Conservation (phyloP, 192 early-diverging fungal species). For the Kickxella alabastrina region DNA sequence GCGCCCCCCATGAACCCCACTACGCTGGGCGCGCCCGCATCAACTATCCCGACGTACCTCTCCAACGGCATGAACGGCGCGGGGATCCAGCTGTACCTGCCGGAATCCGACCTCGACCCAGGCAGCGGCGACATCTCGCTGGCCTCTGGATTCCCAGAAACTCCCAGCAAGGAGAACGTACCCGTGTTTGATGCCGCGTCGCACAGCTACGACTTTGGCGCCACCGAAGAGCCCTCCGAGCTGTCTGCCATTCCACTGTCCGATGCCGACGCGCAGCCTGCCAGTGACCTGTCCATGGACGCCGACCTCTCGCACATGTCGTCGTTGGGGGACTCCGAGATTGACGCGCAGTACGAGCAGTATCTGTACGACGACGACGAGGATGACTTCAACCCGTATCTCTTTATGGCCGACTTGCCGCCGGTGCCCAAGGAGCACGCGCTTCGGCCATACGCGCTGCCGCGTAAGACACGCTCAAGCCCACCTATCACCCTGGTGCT, state of each 20-base stretch:
- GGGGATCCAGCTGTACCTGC: constrained; percentile 32
- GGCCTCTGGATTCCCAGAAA: constrained; percentile 32
- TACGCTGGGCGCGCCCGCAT: constrained; percentile 12
- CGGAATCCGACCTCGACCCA: constrained; percentile 22
- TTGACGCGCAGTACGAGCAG: constrained; percentile 29
- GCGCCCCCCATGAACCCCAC: constrained; percentile 51
- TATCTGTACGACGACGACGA: constrained; percentile 48
- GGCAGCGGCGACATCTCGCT: constrained; percentile 33
- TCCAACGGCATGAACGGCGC: background rate
- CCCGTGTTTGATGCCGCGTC: constrained; percentile 19
- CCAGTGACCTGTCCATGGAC: background rate
- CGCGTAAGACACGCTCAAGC: constrained; percentile 57
- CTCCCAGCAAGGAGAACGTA: constrained; percentile 51
- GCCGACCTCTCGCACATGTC: constrained; percentile 24
- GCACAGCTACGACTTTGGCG: constrained; percentile 8
- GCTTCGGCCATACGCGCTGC: constrained; percentile 54
- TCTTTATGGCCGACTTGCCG: constrained; percentile 60
- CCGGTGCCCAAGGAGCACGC: constrained; percentile 56
- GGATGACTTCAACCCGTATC: constrained; percentile 48
- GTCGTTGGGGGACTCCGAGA: constrained; percentile 19
- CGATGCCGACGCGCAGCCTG: background rate
- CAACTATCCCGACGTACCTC: constrained; percentile 9
- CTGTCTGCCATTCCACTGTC: constrained; percentile 2
- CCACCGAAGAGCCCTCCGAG: constrained; percentile 1
- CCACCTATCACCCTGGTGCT: constrained; percentile 65